Evolutionary conservation across 208 protist genomes (phyloP).

Genomic region (Leishmania martiniquensis): DNA sequence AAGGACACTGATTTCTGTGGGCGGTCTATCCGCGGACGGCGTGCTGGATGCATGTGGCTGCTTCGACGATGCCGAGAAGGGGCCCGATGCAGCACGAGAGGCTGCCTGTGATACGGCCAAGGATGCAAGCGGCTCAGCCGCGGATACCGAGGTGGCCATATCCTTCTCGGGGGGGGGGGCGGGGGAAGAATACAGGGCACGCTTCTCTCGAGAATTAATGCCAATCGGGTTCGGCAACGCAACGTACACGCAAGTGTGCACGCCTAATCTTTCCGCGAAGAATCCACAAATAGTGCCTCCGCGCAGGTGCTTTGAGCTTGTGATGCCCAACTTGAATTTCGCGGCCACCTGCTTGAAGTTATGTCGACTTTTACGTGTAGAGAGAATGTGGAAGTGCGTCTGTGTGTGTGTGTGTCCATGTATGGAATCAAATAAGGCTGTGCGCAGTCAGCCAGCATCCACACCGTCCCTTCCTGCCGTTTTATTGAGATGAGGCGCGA

Average conservation of each 20-base stretch:
- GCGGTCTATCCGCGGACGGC: not conserved
- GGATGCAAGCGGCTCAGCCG: not conserved
- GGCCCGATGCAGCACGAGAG: not conserved
- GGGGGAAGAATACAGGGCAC: not conserved
- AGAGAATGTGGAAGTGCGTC: too few relatives aligned
- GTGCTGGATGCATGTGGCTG: not conserved
- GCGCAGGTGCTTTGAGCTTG: not conserved
- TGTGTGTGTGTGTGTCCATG: too few relatives aligned
- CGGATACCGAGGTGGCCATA: not conserved
- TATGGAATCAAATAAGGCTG: too few relatives aligned
- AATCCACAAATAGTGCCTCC: not conserved
- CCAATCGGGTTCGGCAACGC: too few relatives aligned
- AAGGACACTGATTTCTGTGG: not conserved
- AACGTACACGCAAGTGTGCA: not conserved
- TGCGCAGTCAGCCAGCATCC: too few relatives aligned
- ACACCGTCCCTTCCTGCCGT: too few relatives aligned
- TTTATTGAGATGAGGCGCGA: too few relatives aligned
- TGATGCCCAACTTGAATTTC: not conserved
- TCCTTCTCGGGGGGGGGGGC: too few relatives aligned
- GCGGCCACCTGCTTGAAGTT: not conserved
- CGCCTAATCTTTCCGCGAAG: not conserved
- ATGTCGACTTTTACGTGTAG: not conserved
- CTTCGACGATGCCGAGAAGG: not conserved
- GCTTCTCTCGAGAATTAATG: not conserved
- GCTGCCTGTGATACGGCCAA: not conserved